Conservation (phyloP, 129 eudicot genomes). For the Logfia minima region DNA sequence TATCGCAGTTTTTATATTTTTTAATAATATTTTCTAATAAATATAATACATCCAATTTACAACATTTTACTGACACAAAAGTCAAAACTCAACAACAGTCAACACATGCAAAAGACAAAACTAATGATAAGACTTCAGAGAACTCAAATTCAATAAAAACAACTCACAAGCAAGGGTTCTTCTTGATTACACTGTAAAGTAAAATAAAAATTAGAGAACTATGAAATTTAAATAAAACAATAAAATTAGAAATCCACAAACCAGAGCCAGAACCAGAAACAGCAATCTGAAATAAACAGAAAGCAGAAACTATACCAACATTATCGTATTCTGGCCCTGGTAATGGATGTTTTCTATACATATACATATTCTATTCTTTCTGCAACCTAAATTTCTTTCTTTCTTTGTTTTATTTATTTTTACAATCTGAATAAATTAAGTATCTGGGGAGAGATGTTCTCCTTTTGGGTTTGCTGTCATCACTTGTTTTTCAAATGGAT, state of each 20-base stretch:
- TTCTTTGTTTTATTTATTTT: constrained; percentile 26
- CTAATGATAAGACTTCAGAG: not conserved
- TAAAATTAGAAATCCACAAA: constrained; percentile 44
- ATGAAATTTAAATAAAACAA: constrained; percentile 35
- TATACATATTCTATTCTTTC: constrained; percentile 31
- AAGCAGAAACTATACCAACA: constrained; percentile 12
- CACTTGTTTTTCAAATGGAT: not conserved
- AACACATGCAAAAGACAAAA: not conserved
- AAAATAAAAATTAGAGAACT: constrained; percentile 15
- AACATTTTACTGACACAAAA: not conserved
- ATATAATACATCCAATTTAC: too few species aligned
- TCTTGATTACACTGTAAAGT: not conserved
- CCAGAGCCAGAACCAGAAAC: constrained; percentile 29
- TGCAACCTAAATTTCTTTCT: constrained; percentile 34
- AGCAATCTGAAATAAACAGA: constrained; percentile 13
- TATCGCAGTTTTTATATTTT: too few species aligned
- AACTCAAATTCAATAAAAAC: not conserved
- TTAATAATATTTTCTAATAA: too few species aligned
- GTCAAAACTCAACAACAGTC: not conserved
- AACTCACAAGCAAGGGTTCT: not conserved
- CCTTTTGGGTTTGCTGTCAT: constrained; percentile 35
- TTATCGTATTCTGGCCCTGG: constrained; percentile 26
- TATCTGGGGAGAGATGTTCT: constrained; percentile 28
- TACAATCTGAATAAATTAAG: constrained; percentile 40
- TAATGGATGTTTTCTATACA: constrained; percentile 54